Percentiles rank a stretch among this genome's conserved stretches.
These are phyloP conservation scores for Oryza longistaminata DNA, from an alignment of 176 grass and related monocot genomes.

Conservation along the genomic window DNA sequence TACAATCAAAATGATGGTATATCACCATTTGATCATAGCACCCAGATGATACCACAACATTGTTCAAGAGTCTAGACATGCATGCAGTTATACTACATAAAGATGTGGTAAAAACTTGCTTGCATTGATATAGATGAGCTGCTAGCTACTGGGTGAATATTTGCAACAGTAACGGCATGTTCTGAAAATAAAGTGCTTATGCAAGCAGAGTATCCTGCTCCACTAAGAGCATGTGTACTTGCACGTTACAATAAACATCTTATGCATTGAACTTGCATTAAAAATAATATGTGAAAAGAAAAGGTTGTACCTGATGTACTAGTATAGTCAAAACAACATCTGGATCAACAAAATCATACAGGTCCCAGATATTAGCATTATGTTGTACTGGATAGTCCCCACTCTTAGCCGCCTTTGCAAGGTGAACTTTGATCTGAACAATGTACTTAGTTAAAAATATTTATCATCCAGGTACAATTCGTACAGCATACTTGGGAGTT, in stretches of 20 bases:
- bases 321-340: constrained; percentile 88
- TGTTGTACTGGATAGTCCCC: constrained; percentile 78
- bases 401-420: constrained; percentile 87
- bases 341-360: constrained; percentile 92
- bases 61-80: background rate
- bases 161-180: background rate
- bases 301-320: constrained; percentile 79
- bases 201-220: background rate
- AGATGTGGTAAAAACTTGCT: constrained; percentile 19
- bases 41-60: background rate
- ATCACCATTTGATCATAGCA: background rate
- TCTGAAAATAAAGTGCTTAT: constrained; percentile 4
- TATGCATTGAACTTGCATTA: background rate
- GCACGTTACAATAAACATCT: constrained; percentile 24
- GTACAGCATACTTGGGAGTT: background rate
- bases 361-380: constrained; percentile 79
- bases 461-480: constrained; percentile 2
- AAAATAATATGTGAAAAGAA: background rate
- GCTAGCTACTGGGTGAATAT: background rate
- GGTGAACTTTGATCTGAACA: constrained; percentile 69
- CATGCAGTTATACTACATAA: constrained; percentile 24
- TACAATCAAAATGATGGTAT: background rate
- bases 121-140: background rate
- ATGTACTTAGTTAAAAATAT: constrained; percentile 38
- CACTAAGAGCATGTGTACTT: constrained; percentile 10